These are phyloP conservation scores for Magnaporthiopsis poae DNA, from an alignment of 2,329 filamentous ascomycete species.

Conservation along the genomic window DNA sequence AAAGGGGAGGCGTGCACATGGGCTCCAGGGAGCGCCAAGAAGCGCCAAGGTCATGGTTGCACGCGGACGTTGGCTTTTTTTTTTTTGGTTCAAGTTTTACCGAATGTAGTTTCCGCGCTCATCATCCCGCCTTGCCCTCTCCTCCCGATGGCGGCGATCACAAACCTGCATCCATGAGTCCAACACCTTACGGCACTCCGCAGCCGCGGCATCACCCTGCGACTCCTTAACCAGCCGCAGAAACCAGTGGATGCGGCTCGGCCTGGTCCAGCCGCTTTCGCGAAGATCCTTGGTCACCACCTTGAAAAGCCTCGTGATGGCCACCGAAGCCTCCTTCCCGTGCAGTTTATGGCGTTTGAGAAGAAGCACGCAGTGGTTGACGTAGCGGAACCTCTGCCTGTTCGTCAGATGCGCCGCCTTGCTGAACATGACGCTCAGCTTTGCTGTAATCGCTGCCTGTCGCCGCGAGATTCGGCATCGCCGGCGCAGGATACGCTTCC, in stretches of 20 bases:
- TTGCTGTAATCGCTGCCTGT: constrained; percentile 15
- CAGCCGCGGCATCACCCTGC: constrained; percentile 16
- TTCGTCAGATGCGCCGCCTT: constrained; percentile 13
- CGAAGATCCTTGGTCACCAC: constrained; percentile 27
- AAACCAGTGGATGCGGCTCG: constrained; percentile 26
- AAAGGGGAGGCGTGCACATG: too few relatives aligned
- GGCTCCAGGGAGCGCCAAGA: too few relatives aligned
- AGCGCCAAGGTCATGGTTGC: too few relatives aligned
- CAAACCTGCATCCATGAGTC: constrained; percentile 17
- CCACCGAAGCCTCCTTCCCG: neutral
- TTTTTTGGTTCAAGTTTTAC: too few relatives aligned
- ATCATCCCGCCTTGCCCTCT: neutral
- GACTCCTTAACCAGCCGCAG: constrained; percentile 22
- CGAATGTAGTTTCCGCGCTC: too few relatives aligned
- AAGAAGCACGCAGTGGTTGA: constrained; percentile 20
- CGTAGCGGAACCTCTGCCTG: constrained; percentile 21
- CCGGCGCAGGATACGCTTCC: neutral
- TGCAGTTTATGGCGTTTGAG: neutral
- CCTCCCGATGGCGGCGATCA: constrained; percentile 6
- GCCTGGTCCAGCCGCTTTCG: constrained; percentile 24
- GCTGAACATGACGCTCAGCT: constrained; percentile 14
- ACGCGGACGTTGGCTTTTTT: too few relatives aligned
- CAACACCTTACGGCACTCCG: constrained; percentile 15
- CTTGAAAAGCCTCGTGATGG: constrained; percentile 22
- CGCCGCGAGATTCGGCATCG: constrained; percentile 2